Percentiles rank a stretch among this genome's conserved stretches.
Conservation (phyloP, 257 asterid species). For the Thymus quinquecostatus region DNA sequence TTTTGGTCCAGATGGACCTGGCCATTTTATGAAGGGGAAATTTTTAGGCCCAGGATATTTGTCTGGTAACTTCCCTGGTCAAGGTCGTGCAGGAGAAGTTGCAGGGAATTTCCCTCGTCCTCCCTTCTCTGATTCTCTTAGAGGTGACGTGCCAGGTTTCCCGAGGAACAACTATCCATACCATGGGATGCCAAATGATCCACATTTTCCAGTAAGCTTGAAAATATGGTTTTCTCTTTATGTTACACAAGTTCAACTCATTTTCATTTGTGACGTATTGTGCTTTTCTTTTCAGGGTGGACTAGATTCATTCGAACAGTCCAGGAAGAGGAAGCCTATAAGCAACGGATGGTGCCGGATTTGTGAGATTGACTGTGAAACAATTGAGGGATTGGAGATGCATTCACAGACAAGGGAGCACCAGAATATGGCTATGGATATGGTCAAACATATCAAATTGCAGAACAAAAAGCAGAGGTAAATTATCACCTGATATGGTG, state of each 20-base stretch:
- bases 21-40: conserved; percentile 49
- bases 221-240: conserved; percentile 1
- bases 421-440: conserved; percentile 83
- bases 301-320: conserved; percentile 53
- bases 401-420: conserved; percentile 92
- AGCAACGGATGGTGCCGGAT: conserved; percentile 91
- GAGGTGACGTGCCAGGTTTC: conserved; percentile 47
- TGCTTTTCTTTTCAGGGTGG: conserved; percentile 55
- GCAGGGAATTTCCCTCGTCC: conserved; percentile 49
- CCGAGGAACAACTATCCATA: conserved; percentile 61
- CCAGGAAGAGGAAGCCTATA: conserved; percentile 67
- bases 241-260: neutral
- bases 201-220: conserved; percentile 54
- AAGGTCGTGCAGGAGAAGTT: conserved; percentile 49
- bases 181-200: conserved; percentile 56
- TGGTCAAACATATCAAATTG: conserved; percentile 72
- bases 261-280: conserved; percentile 1
- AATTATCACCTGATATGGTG: conserved; percentile 30
- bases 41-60: conserved; percentile 54
- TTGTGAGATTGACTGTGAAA: conserved; percentile 81
- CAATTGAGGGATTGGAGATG: conserved; percentile 78
- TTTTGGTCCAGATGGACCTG: conserved; percentile 57
- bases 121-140: conserved; percentile 51
- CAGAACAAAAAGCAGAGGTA: conserved; percentile 66
- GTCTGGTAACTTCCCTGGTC: conserved; percentile 59